These are phyloP conservation scores for Capsicum chinense DNA, from an alignment of 257 asterid genomes.

Conservation along the genomic window DNA sequence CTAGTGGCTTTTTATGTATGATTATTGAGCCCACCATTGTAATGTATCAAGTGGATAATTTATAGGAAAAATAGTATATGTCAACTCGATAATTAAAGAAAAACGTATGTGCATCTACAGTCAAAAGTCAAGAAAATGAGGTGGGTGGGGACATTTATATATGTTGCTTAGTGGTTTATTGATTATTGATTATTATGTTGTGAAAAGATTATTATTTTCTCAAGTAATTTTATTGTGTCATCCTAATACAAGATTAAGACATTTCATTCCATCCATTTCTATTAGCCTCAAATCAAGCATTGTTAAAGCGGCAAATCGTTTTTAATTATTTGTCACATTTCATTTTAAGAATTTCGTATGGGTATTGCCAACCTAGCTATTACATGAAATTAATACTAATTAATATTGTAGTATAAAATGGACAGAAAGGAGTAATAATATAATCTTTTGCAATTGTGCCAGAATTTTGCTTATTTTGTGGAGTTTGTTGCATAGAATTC, in stretches of 20 bases:
- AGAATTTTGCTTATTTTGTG: not conserved
- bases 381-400: not conserved
- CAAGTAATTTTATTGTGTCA: not conserved
- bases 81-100: no score
- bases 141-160: not conserved
- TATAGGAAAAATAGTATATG: no score
- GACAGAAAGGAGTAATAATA: not conserved
- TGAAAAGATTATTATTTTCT: not conserved
- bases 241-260: slow-evolving; percentile 1
- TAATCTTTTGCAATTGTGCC: not conserved
- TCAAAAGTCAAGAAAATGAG: not conserved
- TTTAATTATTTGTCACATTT: not conserved
- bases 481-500: not conserved
- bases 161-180: not conserved
- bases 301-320: not conserved
- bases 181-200: not conserved
- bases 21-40: no score
- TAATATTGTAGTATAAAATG: no score
- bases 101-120: not conserved
- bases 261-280: not conserved
- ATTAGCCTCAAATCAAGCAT: not conserved
- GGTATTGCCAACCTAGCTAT: not conserved
- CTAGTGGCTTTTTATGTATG: no score
- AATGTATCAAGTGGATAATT: no score
- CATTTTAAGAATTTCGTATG: not conserved